Conservation (phyloP, 768 basidiomycete species). For the Hortiboletus flavorubellus region DNA sequence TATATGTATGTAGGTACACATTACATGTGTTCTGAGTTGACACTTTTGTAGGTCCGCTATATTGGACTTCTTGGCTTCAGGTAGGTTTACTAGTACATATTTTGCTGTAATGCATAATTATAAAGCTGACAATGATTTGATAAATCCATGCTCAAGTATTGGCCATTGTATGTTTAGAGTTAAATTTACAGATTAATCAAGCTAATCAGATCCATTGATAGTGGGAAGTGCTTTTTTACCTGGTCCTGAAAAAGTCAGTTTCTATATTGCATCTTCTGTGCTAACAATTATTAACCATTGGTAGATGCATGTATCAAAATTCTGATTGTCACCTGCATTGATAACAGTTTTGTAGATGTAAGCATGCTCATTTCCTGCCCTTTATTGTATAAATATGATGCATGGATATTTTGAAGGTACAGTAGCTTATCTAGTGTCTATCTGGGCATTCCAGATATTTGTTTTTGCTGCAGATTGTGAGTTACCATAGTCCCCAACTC, state of each 20-base stretch:
- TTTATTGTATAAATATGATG: not conserved
- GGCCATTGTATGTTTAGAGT: not conserved
- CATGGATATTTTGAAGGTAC: not conserved
- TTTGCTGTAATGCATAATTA: too few species aligned
- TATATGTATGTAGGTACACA: not conserved
- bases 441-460: too few species aligned
- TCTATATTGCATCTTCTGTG: too few species aligned
- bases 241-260: not conserved
- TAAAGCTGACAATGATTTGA: not conserved
- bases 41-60: not conserved
- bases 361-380: not conserved
- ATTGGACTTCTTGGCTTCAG: not conserved
- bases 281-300: too few species aligned
- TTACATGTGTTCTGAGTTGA: not conserved
- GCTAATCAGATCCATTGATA: not conserved
- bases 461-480: too few species aligned
- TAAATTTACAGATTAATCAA: too few species aligned
- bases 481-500: too few species aligned
- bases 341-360: conserved; percentile 2
- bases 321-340: not conserved
- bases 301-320: not conserved
- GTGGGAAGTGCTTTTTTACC: not conserved
- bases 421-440: not conserved
- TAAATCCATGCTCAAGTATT: not conserved
- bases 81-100: not conserved